phyloP scores from a whole-genome alignment of 495 filamentous ascomycete species.

The Daldinia loculata region DNA sequence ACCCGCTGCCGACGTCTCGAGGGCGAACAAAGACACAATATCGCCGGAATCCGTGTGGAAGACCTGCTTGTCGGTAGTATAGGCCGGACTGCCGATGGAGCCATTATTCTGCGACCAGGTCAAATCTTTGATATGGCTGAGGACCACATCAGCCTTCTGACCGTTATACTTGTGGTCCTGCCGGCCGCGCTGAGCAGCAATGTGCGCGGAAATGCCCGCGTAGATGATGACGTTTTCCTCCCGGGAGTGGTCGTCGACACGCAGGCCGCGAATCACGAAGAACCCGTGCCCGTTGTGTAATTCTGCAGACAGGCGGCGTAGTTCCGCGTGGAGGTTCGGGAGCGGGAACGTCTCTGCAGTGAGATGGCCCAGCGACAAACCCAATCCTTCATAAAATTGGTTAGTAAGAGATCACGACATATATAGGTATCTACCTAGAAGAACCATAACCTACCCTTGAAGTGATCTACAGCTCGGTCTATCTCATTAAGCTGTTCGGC shows the following conservation, averaged over 20 bases:
- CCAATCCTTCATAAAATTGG: conserved; percentile 46
- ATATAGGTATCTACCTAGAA: too few relatives aligned
- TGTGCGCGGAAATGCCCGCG: conserved; percentile 65
- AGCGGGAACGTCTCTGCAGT: conserved; percentile 65
- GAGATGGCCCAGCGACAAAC: conserved; percentile 58
- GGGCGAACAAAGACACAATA: conserved; percentile 65
- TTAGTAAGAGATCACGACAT: neutral
- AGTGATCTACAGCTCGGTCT: conserved; percentile 62
- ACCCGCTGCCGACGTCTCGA: conserved; percentile 58
- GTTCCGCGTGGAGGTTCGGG: conserved; percentile 55
- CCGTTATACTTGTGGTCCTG: conserved; percentile 59
- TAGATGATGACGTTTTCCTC: conserved; percentile 73
- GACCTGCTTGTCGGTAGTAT: conserved; percentile 65
- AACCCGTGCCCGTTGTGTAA: conserved; percentile 69
- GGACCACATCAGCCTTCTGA: conserved; percentile 54
- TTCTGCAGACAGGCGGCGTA: conserved; percentile 62
- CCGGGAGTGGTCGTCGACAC: conserved; percentile 58
- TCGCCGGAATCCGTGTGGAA: conserved; percentile 73
- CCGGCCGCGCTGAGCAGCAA: conserved; percentile 64
- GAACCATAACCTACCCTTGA: conserved; percentile 54
- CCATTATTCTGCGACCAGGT: conserved; percentile 50
- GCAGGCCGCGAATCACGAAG: conserved; percentile 68
- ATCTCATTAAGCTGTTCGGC: conserved; percentile 63
- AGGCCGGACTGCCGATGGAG: conserved; percentile 62
- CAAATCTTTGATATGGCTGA: conserved; percentile 69